Evolutionary conservation across 345 rosid genomes (phyloP).

Genomic region (Citrus medica): DNA sequence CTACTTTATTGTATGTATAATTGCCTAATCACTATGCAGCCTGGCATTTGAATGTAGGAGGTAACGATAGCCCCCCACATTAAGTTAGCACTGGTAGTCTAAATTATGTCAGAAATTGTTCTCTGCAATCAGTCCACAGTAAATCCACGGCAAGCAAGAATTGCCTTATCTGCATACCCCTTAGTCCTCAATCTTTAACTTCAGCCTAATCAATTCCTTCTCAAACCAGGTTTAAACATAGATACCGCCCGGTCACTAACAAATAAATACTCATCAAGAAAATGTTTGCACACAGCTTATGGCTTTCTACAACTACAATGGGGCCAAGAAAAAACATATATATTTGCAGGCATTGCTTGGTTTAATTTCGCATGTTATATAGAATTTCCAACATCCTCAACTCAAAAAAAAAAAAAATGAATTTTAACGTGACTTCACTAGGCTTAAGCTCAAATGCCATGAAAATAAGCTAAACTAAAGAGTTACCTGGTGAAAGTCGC

Average conservation of each 20-base stretch:
- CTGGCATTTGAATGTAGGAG: neutral
- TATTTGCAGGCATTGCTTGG: neutral
- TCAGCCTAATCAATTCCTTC: neutral
- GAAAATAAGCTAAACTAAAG: neutral
- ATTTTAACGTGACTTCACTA: neutral
- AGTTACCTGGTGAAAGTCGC: constrained; percentile 92
- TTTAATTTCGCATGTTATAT: neutral
- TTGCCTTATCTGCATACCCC: neutral
- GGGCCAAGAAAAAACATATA: neutral
- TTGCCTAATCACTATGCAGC: neutral
- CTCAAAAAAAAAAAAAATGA: neutral
- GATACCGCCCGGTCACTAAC: no score
- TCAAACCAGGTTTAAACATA: neutral
- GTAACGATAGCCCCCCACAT: neutral
- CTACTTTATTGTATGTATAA: neutral
- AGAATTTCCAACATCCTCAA: neutral
- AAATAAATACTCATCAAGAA: neutral
- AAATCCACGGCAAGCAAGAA: neutral
- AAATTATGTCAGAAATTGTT: neutral
- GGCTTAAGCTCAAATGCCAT: neutral
- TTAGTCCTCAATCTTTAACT: neutral
- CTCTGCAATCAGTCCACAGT: neutral
- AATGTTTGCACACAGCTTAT: neutral
- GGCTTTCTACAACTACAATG: neutral
- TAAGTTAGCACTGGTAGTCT: neutral